These are phyloP conservation scores for Ceratocystis variospora DNA, from an alignment of 2,329 filamentous ascomycete species.

Conservation along the genomic window DNA sequence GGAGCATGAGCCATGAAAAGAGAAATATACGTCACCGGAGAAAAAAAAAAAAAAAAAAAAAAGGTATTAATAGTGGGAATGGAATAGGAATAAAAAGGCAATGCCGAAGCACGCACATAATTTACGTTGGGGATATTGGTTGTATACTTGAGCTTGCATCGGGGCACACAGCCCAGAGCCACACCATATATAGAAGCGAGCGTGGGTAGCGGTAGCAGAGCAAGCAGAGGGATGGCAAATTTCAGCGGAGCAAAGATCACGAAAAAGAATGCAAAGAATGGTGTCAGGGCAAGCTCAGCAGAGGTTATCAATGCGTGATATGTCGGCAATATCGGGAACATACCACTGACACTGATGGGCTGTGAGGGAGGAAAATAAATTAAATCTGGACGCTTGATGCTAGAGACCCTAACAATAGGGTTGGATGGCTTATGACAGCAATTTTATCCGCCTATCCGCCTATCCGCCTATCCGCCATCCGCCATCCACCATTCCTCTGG, in stretches of 20 bases:
- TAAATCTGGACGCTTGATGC: background rate
- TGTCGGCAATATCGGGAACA: too few relatives aligned
- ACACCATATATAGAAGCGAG: background rate
- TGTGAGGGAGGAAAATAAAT: background rate
- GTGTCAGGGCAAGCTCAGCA: too few relatives aligned
- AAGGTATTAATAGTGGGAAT: background rate
- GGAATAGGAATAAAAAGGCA: background rate
- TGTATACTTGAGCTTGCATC: background rate
- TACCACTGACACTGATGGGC: too few relatives aligned
- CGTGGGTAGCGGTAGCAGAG: background rate
- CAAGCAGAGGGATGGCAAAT: background rate
- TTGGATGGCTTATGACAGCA: background rate
- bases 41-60: background rate
- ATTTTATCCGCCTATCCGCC: slow-evolving; percentile 12
- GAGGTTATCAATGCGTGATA: too few relatives aligned
- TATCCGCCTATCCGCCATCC: slow-evolving; percentile 12
- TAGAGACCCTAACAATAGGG: background rate
- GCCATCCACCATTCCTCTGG: background rate
- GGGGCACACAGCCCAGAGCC: background rate
- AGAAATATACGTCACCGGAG: too few relatives aligned
- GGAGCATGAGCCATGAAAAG: too few relatives aligned
- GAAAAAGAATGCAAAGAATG: too few relatives aligned
- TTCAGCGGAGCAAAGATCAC: too few relatives aligned
- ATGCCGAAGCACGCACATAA: background rate
- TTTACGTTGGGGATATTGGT: background rate